These are phyloP conservation scores for Yamadazyma diospyri DNA, from an alignment of 1,139 yeast genomes.

Conservation along the genomic window DNA sequence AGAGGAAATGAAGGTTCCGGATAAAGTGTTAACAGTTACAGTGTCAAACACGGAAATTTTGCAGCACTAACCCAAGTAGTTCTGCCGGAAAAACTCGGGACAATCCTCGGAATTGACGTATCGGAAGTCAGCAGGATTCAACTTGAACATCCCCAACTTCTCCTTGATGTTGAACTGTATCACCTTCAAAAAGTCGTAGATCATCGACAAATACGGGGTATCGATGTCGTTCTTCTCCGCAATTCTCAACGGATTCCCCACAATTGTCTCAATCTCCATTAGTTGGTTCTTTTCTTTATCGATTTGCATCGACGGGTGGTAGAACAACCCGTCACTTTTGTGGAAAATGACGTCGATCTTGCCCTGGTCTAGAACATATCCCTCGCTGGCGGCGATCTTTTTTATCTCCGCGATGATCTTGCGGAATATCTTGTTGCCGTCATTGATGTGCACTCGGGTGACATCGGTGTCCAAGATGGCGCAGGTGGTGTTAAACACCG, in stretches of 20 bases:
- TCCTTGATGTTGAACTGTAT: conserved; percentile 62
- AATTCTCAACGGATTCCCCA: conserved; percentile 66
- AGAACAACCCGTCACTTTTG: conserved; percentile 62
- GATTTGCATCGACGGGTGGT: conserved; percentile 71
- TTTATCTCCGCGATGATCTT: conserved; percentile 69
- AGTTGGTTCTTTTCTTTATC: conserved; percentile 68
- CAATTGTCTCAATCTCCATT: conserved; percentile 66
- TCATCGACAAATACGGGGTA: conserved; percentile 55
- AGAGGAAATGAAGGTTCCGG: no score
- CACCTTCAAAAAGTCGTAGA: conserved; percentile 56
- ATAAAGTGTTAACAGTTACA: no score
- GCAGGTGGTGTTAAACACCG: conserved; percentile 61
- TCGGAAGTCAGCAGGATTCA: conserved; percentile 26
- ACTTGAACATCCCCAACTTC: conserved; percentile 38
- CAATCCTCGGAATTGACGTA: conserved; percentile 27
- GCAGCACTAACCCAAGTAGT: no score
- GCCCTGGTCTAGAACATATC: conserved; percentile 47
- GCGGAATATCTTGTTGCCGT: conserved; percentile 47
- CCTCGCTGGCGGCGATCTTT: conserved; percentile 61
- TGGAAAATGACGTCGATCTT: conserved; percentile 48
- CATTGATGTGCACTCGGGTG: conserved; percentile 54
- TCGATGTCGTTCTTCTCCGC: conserved; percentile 54
- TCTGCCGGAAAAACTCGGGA: conserved; percentile 22
- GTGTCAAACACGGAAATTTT: no score
- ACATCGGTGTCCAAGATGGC: conserved; percentile 51